A percentile compares a stretch with the other conserved stretches of the same genome.
Evolutionary conservation across 345 rosid species (phyloP).

Genomic region (Aquilaria yunnanensis): DNA sequence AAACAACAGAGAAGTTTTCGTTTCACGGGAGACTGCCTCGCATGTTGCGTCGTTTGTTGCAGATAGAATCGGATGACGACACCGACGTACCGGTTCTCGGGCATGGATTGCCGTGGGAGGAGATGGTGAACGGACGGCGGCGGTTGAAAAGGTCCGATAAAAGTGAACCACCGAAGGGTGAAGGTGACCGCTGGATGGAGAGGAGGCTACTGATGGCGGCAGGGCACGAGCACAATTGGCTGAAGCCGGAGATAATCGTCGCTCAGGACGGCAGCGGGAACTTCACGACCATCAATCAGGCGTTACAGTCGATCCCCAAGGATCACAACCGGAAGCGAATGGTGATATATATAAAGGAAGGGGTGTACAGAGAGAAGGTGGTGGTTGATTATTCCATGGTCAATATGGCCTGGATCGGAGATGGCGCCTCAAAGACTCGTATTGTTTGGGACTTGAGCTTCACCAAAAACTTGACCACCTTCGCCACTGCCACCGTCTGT

Average conservation of each 20-base stretch:
- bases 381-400: constrained; percentile 25
- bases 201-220: too few species aligned
- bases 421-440: constrained; percentile 58
- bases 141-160: too few species aligned
- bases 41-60: too few species aligned
- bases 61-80: background rate
- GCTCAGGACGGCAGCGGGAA: constrained; percentile 85
- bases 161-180: too few species aligned
- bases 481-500: constrained; percentile 65
- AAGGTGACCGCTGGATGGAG: too few species aligned
- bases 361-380: constrained; percentile 52
- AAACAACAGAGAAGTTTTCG: too few species aligned
- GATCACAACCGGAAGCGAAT: constrained; percentile 22
- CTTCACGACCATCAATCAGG: constrained; percentile 46
- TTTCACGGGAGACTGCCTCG: too few species aligned
- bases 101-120: constrained; percentile 30
- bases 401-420: constrained; percentile 52
- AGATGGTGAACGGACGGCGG: background rate
- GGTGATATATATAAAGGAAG: constrained; percentile 59
- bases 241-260: constrained; percentile 43
- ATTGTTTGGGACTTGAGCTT: constrained; percentile 44
- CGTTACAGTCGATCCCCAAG: constrained; percentile 31
- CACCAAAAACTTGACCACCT: constrained; percentile 50
- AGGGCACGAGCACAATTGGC: too few species aligned
- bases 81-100: constrained; percentile 6